Evolutionary conservation across 352 stramenopile genomes (phyloP).

Genomic region (Globisporangium okanoganense): DNA sequence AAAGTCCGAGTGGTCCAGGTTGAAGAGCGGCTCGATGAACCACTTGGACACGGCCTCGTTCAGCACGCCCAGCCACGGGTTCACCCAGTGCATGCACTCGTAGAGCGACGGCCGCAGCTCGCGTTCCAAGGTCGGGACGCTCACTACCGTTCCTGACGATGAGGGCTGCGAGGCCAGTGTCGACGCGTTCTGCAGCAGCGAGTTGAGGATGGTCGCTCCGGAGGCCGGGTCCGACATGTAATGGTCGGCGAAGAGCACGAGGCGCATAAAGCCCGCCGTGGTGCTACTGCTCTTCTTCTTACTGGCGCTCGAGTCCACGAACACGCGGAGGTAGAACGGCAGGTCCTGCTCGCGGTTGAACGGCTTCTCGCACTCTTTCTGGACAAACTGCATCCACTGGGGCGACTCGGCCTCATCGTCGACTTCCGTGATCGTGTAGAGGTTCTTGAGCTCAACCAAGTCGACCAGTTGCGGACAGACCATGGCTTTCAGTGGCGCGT

Average conservation of each 20-base stretch:
- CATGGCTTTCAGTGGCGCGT: conserved; percentile 42
- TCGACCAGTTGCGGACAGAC: conserved; percentile 44
- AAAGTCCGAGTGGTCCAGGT: conserved; percentile 54
- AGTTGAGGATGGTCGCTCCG: conserved; percentile 40
- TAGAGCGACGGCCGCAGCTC: conserved; percentile 47
- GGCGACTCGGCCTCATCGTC: conserved; percentile 30
- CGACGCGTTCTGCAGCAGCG: conserved; percentile 34
- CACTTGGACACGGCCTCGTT: conserved; percentile 61
- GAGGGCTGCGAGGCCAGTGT: not conserved
- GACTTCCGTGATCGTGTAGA: conserved; percentile 29
- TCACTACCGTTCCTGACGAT: not conserved
- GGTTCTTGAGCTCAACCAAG: conserved; percentile 31
- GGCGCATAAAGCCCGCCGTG: conserved; percentile 26
- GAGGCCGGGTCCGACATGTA: conserved; percentile 61
- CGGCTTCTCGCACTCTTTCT: conserved; percentile 38
- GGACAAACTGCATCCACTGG: conserved; percentile 44
- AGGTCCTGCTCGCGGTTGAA: conserved; percentile 42
- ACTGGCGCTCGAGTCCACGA: conserved; percentile 23
- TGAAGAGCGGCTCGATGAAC: conserved; percentile 53
- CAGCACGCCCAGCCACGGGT: conserved; percentile 40
- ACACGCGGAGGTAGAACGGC: conserved; percentile 41
- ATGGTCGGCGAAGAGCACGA: conserved; percentile 51
- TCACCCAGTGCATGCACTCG: conserved; percentile 53
- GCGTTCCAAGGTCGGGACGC: not conserved
- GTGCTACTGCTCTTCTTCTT: conserved; percentile 15